Percentiles rank a stretch among this genome's conserved stretches.
Conservation (phyloP, 2,329 filamentous ascomycete species). For the Ophiostoma australiae region DNA sequence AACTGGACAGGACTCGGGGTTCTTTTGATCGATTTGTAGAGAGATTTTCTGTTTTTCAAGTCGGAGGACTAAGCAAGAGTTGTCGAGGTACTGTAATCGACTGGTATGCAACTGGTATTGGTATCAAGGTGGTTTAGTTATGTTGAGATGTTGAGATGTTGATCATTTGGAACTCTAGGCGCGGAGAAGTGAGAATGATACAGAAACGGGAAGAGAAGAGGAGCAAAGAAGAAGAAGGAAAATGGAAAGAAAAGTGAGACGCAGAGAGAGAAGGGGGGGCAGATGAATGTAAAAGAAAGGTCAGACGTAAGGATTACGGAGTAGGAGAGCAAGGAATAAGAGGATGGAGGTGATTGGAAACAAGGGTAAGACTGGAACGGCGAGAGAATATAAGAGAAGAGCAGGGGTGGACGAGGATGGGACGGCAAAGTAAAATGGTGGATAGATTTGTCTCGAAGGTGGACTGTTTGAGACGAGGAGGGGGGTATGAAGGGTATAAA, state of each 20-base stretch:
- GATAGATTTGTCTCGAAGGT: slow-evolving; percentile 17
- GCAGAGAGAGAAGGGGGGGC: slow-evolving; percentile 27
- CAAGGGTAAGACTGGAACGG: slow-evolving; percentile 3
- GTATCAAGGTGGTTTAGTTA: not conserved
- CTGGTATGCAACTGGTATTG: not conserved
- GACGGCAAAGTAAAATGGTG: slow-evolving; percentile 14
- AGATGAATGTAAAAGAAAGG: slow-evolving; percentile 8
- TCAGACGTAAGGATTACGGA: not conserved
- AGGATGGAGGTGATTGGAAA: slow-evolving; percentile 17
- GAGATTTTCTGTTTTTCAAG: not conserved
- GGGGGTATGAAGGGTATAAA: slow-evolving; percentile 2
- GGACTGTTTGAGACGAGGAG: slow-evolving; percentile 22
- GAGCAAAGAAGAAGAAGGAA: slow-evolving; percentile 25
- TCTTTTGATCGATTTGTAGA: not conserved
- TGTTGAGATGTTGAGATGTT: not conserved
- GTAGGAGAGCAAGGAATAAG: not conserved
- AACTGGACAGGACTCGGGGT: not conserved
- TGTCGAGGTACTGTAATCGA: not conserved
- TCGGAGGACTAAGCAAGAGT: not conserved
- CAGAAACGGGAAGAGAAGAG: not conserved
- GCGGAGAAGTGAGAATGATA: not conserved
- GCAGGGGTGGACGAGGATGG: slow-evolving; percentile 11
- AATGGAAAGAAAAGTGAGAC: slow-evolving; percentile 12
- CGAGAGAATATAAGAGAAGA: slow-evolving; percentile 6
- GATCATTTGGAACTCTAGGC: not conserved